phyloP scores from a whole-genome alignment of 495 filamentous ascomycete genomes.

The Aspergillus sclerotioniger region DNA sequence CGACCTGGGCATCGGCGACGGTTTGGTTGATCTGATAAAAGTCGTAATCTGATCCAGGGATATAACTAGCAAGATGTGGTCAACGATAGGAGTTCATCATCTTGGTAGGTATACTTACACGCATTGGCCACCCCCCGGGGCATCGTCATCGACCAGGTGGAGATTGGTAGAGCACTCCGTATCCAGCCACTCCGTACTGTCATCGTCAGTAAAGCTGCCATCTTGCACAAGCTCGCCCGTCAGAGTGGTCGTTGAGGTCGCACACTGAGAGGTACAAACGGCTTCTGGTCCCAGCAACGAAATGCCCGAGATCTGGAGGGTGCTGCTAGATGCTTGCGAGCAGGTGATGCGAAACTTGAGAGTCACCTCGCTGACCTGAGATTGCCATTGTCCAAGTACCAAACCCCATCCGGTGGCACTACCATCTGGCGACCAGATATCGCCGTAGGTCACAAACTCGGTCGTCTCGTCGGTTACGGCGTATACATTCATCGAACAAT shows the following conservation, averaged over 20 bases:
- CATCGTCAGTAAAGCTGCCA: background rate
- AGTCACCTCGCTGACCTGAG: background rate
- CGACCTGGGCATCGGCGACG: background rate
- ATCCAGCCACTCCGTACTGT: background rate
- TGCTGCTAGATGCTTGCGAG: background rate
- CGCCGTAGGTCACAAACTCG: background rate
- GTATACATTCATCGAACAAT: background rate
- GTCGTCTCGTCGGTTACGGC: background rate
- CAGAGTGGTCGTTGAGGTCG: background rate
- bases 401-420: background rate
- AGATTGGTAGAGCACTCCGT: background rate
- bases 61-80: too few species aligned
- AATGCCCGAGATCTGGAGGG: background rate
- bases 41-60: background rate
- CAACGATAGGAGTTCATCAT: too few species aligned
- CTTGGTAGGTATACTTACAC: background rate
- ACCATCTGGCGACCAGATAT: background rate
- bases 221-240: background rate
- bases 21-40: background rate
- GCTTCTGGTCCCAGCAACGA: background rate
- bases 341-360: background rate
- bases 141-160: background rate
- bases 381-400: background rate
- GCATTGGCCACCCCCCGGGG: background rate
- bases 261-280: background rate